Evolutionary conservation across 331 rosid genomes (phyloP).

Genomic region (Dryas integrifolia): DNA sequence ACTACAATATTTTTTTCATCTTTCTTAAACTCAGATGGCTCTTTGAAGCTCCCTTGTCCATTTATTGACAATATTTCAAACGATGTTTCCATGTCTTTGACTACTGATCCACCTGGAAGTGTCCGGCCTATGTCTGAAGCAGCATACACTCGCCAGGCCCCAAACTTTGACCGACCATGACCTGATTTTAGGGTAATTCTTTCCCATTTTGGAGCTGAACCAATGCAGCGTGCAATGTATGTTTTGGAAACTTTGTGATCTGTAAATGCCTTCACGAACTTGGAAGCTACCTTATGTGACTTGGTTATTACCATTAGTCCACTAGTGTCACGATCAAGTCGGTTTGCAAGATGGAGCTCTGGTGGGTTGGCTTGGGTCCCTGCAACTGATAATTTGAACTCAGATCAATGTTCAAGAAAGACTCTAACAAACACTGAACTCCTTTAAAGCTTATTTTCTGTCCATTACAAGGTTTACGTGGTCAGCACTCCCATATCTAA

Average conservation of each 20-base stretch:
- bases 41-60: conserved; percentile 45
- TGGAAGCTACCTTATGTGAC: conserved; percentile 81
- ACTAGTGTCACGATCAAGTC: conserved; percentile 86
- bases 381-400: conserved; percentile 25
- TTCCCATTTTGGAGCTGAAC: conserved; percentile 59
- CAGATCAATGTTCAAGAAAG: conserved; percentile 6
- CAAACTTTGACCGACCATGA: conserved; percentile 89
- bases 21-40: conserved; percentile 33
- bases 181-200: conserved; percentile 61
- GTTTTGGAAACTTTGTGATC: conserved; percentile 69
- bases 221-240: conserved; percentile 68
- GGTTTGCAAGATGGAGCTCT: conserved; percentile 83
- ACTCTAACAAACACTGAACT: not conserved
- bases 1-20: conserved; percentile 34
- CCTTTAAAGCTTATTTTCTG: not conserved
- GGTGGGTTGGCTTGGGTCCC: conserved; percentile 29
- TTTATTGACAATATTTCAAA: conserved; percentile 57
- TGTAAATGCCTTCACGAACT: conserved; percentile 77
- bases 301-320: conserved; percentile 75
- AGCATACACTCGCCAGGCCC: conserved; percentile 82
- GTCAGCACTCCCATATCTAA: not conserved
- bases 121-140: conserved; percentile 65
- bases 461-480: not conserved
- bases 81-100: conserved; percentile 79
- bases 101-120: conserved; percentile 78